Percentiles rank a stretch among this genome's conserved stretches.
phyloP scores from a whole-genome alignment of 2,329 filamentous ascomycete genomes.

The Aureobasidium mangrovei region DNA sequence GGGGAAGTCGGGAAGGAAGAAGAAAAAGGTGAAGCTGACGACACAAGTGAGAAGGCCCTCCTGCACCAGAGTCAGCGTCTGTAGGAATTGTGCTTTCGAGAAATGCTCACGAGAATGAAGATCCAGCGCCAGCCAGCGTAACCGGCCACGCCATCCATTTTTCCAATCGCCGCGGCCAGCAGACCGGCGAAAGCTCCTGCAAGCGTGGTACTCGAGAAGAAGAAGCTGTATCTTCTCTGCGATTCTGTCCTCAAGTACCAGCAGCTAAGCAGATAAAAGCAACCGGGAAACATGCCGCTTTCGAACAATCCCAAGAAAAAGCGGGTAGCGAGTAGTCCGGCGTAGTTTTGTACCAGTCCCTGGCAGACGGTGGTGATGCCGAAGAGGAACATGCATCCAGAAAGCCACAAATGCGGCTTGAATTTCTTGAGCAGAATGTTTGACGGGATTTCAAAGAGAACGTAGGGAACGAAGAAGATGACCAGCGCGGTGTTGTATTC shows the following conservation, averaged over 20 bases:
- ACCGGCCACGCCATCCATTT: slow-evolving; percentile 63
- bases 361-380: slow-evolving; percentile 67
- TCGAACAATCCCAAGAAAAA: slow-evolving; percentile 69
- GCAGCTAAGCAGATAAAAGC: slow-evolving; percentile 44
- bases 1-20: slow-evolving; percentile 52
- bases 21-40: slow-evolving; percentile 33
- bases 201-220: slow-evolving; percentile 75
- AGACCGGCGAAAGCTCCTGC: slow-evolving; percentile 81
- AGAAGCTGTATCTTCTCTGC: slow-evolving; percentile 86
- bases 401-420: slow-evolving; percentile 43
- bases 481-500: slow-evolving; percentile 44
- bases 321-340: slow-evolving; percentile 63
- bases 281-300: slow-evolving; percentile 56
- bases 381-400: slow-evolving; percentile 73
- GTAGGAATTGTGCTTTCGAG: slow-evolving; percentile 29
- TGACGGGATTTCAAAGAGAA: slow-evolving; percentile 46
- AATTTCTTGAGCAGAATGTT: slow-evolving; percentile 46
- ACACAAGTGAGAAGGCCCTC: slow-evolving; percentile 28
- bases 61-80: slow-evolving; percentile 31
- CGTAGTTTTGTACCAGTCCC: slow-evolving; percentile 69
- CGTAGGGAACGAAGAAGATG: slow-evolving; percentile 47
- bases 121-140: slow-evolving; percentile 76
- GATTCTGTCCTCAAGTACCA: slow-evolving; percentile 85
- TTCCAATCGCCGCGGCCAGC: slow-evolving; percentile 77
- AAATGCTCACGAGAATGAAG: slow-evolving; percentile 56